phyloP scores from a whole-genome alignment of 345 rosid genomes.

The Camelina hispida region DNA sequence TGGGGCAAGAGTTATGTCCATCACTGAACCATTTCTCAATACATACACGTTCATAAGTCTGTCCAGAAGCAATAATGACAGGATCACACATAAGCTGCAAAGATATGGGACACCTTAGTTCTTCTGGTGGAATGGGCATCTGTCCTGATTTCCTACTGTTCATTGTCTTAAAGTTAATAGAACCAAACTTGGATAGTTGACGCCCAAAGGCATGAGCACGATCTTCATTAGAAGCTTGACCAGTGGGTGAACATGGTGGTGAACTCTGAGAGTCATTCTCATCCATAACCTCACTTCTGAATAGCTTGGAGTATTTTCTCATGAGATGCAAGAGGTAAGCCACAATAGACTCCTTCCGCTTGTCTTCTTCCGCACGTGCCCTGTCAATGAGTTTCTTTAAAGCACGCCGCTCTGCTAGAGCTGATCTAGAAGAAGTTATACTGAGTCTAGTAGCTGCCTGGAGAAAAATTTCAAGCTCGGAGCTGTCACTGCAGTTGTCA shows the following conservation, averaged over 20 bases:
- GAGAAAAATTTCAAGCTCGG: conserved; percentile 86
- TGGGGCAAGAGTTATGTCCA: conserved; percentile 89
- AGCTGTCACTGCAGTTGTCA: conserved; percentile 58
- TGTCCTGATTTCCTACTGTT: conserved; percentile 64
- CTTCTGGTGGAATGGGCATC: conserved; percentile 83
- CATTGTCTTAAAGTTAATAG: conserved; percentile 66
- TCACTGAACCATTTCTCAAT: conserved; percentile 96
- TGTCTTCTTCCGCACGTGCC: conserved; percentile 94
- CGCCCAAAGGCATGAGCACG: conserved; percentile 65
- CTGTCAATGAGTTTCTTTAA: conserved; percentile 89
- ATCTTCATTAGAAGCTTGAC: conserved; percentile 60
- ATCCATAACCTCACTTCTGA: conserved; percentile 78
- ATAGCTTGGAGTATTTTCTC: conserved; percentile 92
- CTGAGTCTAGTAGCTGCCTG: conserved; percentile 77
- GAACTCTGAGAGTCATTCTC: conserved; percentile 95
- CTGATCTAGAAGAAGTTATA: conserved; percentile 81
- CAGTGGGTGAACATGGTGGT: conserved; percentile 87
- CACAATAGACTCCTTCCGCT: conserved; percentile 90
- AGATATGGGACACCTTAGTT: conserved; percentile 92
- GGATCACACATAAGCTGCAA: conserved; percentile 96
- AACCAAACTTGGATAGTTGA: conserved; percentile 77
- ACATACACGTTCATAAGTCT: conserved; percentile 90
- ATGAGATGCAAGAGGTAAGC: conserved; percentile 90
- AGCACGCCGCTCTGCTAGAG: conserved; percentile 93
- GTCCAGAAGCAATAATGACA: conserved; percentile 94